These are phyloP conservation scores for Papilionanthe hybrid DNA, from an alignment of 116 monocot genomes.

Conservation along the genomic window DNA sequence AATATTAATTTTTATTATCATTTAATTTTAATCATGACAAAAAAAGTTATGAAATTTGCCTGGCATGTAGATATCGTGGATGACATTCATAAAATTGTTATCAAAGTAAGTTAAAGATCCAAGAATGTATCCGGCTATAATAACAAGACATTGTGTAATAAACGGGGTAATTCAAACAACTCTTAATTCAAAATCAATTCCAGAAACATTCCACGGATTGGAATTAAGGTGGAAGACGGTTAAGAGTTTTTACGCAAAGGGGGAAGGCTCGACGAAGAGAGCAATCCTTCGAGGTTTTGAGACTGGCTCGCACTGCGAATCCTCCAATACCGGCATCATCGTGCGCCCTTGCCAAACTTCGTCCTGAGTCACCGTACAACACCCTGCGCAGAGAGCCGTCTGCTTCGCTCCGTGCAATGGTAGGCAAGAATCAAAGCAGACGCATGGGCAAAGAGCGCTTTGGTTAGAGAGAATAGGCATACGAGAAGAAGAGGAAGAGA, in stretches of 20 bases:
- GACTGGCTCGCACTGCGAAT: constrained; percentile 15
- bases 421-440: not conserved
- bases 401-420: not conserved
- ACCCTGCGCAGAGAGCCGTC: not conserved
- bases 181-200: not conserved
- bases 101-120: too few species aligned
- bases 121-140: too few species aligned
- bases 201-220: not conserved
- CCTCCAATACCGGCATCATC: constrained; percentile 13
- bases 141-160: too few species aligned
- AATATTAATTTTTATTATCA: too few species aligned
- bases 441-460: not conserved
- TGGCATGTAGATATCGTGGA: too few species aligned
- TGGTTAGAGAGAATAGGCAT: not conserved
- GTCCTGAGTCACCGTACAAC: not conserved
- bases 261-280: constrained; percentile 57
- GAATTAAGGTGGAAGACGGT: not conserved
- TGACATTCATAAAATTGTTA: too few species aligned
- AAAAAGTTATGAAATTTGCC: too few species aligned
- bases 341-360: constrained; percentile 9
- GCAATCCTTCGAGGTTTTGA: constrained; percentile 39
- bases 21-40: too few species aligned
- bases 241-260: constrained; percentile 36
- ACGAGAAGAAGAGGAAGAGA: not conserved
- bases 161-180: not conserved